Percentiles rank a stretch among this genome's conserved stretches.
These are phyloP conservation scores for Ogataea populi-albae DNA, from an alignment of 805 yeast genomes.

Conservation along the genomic window DNA sequence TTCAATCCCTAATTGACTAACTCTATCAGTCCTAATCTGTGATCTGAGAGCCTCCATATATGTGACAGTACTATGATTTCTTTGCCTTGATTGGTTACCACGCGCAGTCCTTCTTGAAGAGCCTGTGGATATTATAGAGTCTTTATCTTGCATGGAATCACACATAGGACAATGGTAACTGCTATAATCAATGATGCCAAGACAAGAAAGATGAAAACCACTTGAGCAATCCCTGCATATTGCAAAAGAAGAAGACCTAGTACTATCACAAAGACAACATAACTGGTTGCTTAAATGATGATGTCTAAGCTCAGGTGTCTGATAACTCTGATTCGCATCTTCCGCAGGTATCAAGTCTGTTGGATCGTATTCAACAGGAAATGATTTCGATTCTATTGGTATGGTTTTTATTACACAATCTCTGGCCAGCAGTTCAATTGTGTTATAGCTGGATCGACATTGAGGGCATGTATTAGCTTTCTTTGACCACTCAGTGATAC, in stretches of 20 bases:
- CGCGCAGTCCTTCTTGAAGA: constrained; percentile 7
- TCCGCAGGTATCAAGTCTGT: constrained; percentile 13
- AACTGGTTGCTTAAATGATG: constrained; percentile 24
- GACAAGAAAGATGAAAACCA: constrained; percentile 32
- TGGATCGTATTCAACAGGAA: constrained; percentile 24
- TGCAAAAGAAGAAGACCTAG: constrained; percentile 22
- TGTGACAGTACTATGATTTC: constrained; percentile 7
- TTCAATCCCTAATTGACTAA: constrained; percentile 18
- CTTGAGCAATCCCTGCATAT: constrained; percentile 33
- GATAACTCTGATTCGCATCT: constrained; percentile 1
- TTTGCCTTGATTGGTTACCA: no score
- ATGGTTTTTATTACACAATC: constrained; percentile 17
- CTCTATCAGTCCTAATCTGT: constrained; percentile 24
- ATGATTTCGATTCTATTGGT: constrained; percentile 22
- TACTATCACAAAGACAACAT: constrained; percentile 34
- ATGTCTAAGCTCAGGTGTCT: constrained; percentile 15
- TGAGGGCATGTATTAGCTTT: constrained; percentile 37
- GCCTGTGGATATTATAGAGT: constrained; percentile 15
- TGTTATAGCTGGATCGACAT: constrained; percentile 28
- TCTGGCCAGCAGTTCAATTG: constrained; percentile 20
- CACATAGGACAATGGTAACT: constrained; percentile 37
- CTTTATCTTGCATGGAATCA: constrained; percentile 29
- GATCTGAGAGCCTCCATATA: constrained; percentile 22
- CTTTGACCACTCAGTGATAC: constrained; percentile 35
- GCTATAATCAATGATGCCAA: constrained; percentile 24